These are phyloP conservation scores for Penicillium psychrosexuale DNA, from an alignment of 2,329 filamentous ascomycete species.

Conservation along the genomic window DNA sequence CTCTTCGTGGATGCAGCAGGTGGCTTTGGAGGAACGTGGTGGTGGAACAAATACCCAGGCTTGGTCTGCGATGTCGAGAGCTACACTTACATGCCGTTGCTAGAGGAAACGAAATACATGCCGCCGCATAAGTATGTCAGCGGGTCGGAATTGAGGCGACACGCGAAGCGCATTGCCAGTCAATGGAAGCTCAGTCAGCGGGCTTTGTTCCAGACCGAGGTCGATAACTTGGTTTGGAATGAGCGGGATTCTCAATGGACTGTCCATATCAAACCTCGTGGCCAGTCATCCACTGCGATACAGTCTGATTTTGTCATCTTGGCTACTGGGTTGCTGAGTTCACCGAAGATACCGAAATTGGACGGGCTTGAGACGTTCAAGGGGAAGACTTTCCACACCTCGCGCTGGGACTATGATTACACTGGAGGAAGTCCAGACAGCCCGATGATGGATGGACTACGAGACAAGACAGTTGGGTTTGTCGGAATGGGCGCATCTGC, in stretches of 20 bases:
- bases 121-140: slow-evolving; percentile 51
- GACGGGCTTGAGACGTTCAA: slow-evolving; percentile 19
- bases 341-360: slow-evolving; percentile 23
- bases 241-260: slow-evolving; percentile 37
- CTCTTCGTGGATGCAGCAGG: slow-evolving; percentile 37
- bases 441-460: slow-evolving; percentile 46
- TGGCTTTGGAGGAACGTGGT: slow-evolving; percentile 51
- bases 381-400: slow-evolving; percentile 25
- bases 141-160: slow-evolving; percentile 47
- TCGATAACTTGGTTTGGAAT: slow-evolving; percentile 49
- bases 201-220: slow-evolving; percentile 50
- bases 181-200: slow-evolving; percentile 44
- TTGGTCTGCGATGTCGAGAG: slow-evolving; percentile 57
- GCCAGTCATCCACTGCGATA: slow-evolving; percentile 28
- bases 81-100: slow-evolving; percentile 58
- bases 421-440: slow-evolving; percentile 38
- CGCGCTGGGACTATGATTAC: slow-evolving; percentile 28
- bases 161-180: slow-evolving; percentile 46
- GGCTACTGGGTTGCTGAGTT: slow-evolving; percentile 26
- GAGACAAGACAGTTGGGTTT: slow-evolving; percentile 42
- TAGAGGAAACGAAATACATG: slow-evolving; percentile 60
- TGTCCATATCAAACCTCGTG: slow-evolving; percentile 16
- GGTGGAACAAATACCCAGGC: slow-evolving; percentile 51
- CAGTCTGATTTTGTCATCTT: slow-evolving; percentile 41
- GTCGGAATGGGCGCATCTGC: slow-evolving; percentile 48